These are phyloP conservation scores for Orbilia brochopaga DNA, from an alignment of 2,329 filamentous ascomycete species.

Conservation along the genomic window DNA sequence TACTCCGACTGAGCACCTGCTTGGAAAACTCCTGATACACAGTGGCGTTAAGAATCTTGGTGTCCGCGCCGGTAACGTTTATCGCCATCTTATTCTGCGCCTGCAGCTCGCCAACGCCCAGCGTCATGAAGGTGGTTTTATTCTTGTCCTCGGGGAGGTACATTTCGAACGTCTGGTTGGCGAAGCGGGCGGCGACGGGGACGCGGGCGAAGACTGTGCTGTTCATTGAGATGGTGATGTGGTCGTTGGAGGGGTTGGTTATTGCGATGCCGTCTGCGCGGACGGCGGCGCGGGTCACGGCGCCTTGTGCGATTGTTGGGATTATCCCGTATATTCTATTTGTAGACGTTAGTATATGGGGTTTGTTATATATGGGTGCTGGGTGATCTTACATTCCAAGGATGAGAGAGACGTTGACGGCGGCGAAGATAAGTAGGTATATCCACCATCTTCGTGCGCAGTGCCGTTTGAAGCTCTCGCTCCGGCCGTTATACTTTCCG, in stretches of 20 bases:
- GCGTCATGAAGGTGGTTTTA: slow-evolving; percentile 61
- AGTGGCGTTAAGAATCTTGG: slow-evolving; percentile 60
- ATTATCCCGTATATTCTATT: slow-evolving; percentile 64
- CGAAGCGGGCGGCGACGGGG: slow-evolving; percentile 58
- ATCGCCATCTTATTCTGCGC: slow-evolving; percentile 62
- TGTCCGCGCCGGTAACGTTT: slow-evolving; percentile 63
- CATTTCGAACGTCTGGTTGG: slow-evolving; percentile 60
- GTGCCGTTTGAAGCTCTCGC: slow-evolving; percentile 56
- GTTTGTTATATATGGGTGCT: not conserved
- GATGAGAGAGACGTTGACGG: slow-evolving; percentile 65
- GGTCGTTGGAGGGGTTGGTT: slow-evolving; percentile 60
- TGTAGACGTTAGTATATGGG: not conserved
- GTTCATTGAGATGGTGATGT: slow-evolving; percentile 65
- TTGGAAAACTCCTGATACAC: slow-evolving; percentile 66
- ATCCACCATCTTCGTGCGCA: slow-evolving; percentile 68
- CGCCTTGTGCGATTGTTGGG: slow-evolving; percentile 65
- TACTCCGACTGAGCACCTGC: slow-evolving; percentile 63
- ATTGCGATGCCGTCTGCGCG: slow-evolving; percentile 64
- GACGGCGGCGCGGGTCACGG: slow-evolving; percentile 64
- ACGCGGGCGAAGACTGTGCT: slow-evolving; percentile 64
- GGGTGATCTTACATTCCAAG: slow-evolving; percentile 66
- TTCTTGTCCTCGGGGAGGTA: slow-evolving; percentile 62
- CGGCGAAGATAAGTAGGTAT: slow-evolving; percentile 63
- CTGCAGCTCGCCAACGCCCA: slow-evolving; percentile 64
- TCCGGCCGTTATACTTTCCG: no score